phyloP scores from a whole-genome alignment of 441 rosid genomes.

The Erysimum pusillum region DNA sequence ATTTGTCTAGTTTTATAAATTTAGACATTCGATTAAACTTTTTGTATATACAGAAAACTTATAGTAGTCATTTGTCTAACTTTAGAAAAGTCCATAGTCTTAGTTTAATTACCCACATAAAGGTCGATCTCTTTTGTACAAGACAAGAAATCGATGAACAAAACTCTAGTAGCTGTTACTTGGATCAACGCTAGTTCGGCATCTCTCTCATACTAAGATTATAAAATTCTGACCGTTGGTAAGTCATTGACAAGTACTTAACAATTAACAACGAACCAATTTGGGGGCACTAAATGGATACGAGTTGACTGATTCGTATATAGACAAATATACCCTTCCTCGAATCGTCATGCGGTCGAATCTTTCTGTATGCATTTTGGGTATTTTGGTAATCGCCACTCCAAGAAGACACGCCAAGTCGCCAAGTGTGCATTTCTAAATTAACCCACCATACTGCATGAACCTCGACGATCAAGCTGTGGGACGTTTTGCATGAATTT shows the following conservation, averaged over 20 bases:
- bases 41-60: too few relatives aligned
- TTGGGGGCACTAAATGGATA: constrained; percentile 17
- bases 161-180: constrained; percentile 5
- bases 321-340: constrained; percentile 20
- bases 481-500: constrained; percentile 18
- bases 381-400: background rate
- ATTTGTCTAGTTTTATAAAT: too few relatives aligned
- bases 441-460: constrained; percentile 22
- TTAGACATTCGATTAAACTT: background rate
- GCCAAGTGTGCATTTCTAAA: constrained; percentile 31
- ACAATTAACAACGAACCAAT: constrained; percentile 14
- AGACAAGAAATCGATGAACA: background rate
- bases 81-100: background rate
- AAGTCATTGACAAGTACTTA: background rate
- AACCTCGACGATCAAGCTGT: constrained; percentile 21
- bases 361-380: background rate
- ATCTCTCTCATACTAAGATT: constrained; percentile 9
- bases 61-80: too few relatives aligned
- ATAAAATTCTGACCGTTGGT: constrained; percentile 26
- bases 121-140: background rate
- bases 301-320: background rate
- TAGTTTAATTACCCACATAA: background rate
- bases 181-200: constrained; percentile 38
- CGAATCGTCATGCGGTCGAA: background rate
- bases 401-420: constrained; percentile 8